Evolutionary conservation across 2,329 filamentous ascomycete species (phyloP).

Genomic region (Alternaria triticimaculans): DNA sequence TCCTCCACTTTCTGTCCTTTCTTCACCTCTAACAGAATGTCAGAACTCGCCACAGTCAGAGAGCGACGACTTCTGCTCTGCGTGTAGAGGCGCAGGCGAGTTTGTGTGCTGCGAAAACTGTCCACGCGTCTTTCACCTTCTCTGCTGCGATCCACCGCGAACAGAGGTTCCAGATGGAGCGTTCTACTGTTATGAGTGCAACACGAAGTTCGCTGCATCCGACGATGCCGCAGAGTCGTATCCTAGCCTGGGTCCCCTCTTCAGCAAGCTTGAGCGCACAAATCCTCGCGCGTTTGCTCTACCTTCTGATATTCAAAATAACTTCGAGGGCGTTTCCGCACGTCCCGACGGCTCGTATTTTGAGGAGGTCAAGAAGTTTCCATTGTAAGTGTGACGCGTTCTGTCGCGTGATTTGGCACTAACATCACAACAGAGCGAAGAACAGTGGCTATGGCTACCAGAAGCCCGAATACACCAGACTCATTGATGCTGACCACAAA

Average conservation of each 20-base stretch:
- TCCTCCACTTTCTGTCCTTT: slow-evolving; percentile 43
- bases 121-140: slow-evolving; percentile 86
- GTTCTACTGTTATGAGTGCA: slow-evolving; percentile 76
- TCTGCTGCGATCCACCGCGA: slow-evolving; percentile 80
- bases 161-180: slow-evolving; percentile 39
- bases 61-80: slow-evolving; percentile 88
- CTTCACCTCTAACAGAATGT: slow-evolving; percentile 50
- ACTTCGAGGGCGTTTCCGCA: slow-evolving; percentile 80
- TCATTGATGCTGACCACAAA: slow-evolving; percentile 74
- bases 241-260: slow-evolving; percentile 63
- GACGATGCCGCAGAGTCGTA: slow-evolving; percentile 36
- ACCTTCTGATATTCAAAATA: slow-evolving; percentile 72
- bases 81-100: slow-evolving; percentile 82
- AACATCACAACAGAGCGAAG: slow-evolving; percentile 43
- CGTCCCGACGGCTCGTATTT: slow-evolving; percentile 82
- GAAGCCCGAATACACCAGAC: slow-evolving; percentile 61
- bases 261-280: slow-evolving; percentile 69
- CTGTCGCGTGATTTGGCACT: slow-evolving; percentile 33
- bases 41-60: slow-evolving; percentile 56
- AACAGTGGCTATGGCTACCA: slow-evolving; percentile 51
- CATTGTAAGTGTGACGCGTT: slow-evolving; percentile 62
- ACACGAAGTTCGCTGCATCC: slow-evolving; percentile 25
- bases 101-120: slow-evolving; percentile 95
- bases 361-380: slow-evolving; percentile 64
- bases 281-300: slow-evolving; percentile 76